These are phyloP conservation scores for Curvularia sp. DNA, from an alignment of 2,329 filamentous ascomycete species.

Conservation along the genomic window DNA sequence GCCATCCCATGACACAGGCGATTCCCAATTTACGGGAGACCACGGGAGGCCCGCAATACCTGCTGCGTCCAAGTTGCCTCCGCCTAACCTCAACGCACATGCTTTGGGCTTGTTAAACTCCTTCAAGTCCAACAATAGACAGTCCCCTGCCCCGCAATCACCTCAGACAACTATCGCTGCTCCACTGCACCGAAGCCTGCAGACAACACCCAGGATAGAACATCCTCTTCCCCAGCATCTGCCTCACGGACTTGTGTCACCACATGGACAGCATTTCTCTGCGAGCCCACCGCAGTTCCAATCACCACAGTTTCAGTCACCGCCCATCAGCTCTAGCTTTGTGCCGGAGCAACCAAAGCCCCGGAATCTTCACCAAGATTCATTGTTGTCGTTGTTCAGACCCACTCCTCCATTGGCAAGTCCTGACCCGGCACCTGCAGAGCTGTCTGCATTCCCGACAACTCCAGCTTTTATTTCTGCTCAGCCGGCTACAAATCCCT, in stretches of 20 bases:
- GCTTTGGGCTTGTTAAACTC: slow-evolving; percentile 64
- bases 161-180: slow-evolving; percentile 19
- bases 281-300: slow-evolving; percentile 41
- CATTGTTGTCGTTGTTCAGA: slow-evolving; percentile 57
- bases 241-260: slow-evolving; percentile 37
- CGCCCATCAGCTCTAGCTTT: slow-evolving; percentile 32
- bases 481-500: slow-evolving; percentile 29
- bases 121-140: slow-evolving; percentile 57
- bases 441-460: slow-evolving; percentile 56
- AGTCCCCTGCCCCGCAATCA: slow-evolving; percentile 21
- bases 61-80: slow-evolving; percentile 64
- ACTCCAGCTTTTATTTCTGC: slow-evolving; percentile 44
- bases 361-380: slow-evolving; percentile 54
- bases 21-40: slow-evolving; percentile 43
- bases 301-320: slow-evolving; percentile 40
- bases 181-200: slow-evolving; percentile 26
- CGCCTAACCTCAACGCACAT: slow-evolving; percentile 65
- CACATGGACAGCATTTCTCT: slow-evolving; percentile 29
- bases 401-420: slow-evolving; percentile 38
- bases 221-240: slow-evolving; percentile 33
- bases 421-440: slow-evolving; percentile 52
- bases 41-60: slow-evolving; percentile 58
- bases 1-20: slow-evolving; percentile 32
- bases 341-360: slow-evolving; percentile 47
- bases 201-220: slow-evolving; percentile 35